phyloP scores from a whole-genome alignment of 2,329 filamentous ascomycete species.

The Cordyceps cateniannulata region DNA sequence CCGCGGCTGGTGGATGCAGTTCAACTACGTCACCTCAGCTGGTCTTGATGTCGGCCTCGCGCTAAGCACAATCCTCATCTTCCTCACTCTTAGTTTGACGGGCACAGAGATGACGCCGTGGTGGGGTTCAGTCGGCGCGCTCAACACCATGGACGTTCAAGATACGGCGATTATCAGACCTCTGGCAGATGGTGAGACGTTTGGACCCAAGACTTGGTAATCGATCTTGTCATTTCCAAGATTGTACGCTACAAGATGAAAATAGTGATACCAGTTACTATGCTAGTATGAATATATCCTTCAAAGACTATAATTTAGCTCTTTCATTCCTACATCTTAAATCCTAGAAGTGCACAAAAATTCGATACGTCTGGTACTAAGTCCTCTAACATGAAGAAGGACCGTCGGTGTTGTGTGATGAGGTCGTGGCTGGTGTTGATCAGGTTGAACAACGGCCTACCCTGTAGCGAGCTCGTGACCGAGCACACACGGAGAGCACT shows the following conservation, averaged over 20 bases:
- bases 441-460: too few species aligned
- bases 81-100: slow-evolving; percentile 37
- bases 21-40: slow-evolving; percentile 52
- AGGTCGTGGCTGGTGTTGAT: too few species aligned
- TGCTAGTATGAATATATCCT: too few species aligned
- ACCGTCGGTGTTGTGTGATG: too few species aligned
- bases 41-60: slow-evolving; percentile 49
- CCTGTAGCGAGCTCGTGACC: too few species aligned
- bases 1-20: slow-evolving; percentile 46
- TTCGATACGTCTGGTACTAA: too few species aligned
- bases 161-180: slow-evolving; percentile 20
- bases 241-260: background rate
- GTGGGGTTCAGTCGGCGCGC: slow-evolving; percentile 37
- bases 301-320: too few species aligned
- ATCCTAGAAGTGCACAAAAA: too few species aligned
- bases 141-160: slow-evolving; percentile 23
- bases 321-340: too few species aligned
- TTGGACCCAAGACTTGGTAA: slow-evolving; percentile 21
- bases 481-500: background rate
- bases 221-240: background rate
- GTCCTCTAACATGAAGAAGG: too few species aligned
- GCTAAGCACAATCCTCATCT: slow-evolving; percentile 45
- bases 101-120: slow-evolving; percentile 36
- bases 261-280: background rate
- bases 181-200: slow-evolving; percentile 20